Evolutionary conservation across 768 basidiomycete genomes (phyloP), one percentile per base, ranked within the genome.

Genomic region (Calocera cornea): DNA sequence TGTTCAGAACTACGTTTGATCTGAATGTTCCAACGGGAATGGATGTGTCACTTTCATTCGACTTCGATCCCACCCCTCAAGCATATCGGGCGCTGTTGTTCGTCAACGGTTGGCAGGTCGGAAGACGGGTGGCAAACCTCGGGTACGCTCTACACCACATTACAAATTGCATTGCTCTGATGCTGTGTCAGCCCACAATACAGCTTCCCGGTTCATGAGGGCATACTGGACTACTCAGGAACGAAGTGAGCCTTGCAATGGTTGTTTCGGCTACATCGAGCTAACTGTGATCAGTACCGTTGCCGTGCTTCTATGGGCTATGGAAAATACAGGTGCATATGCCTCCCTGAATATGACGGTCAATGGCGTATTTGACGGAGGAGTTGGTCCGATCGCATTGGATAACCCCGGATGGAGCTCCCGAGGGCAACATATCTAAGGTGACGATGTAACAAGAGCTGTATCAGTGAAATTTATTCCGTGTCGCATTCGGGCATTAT

Each of bases 51-150:
- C 77, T 92, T 71, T 87, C 87, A 16, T 89, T 92, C 73, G 83
- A 80, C 0, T 92, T 91, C 73, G 82, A 85, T 63, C 72, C 79
- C 5, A 80, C 80, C 2, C 68, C 68, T 22, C 85, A 88, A 71
- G 81, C 88, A 27, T 92, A 90, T 72, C 82, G 90, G 17, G 85
- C 86, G 1, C 79, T 84, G 49, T 71, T 92, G 44, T 92, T 89
- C 68, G 87, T 92, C 22, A 92, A 93, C 71, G 91, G 90, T 14
- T 93, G 91, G 91, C 87, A 88, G 84, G 89, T 89, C 84, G 91
- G 90, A 10, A 92, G 91, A 77, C 75, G 86, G 22, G 81, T 87
- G n/a, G 85, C 77, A 16, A 87, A 88, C 72, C 81, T 88, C 1
- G 87, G 87, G 88, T 84, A 69, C 68, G 81, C 34, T 11, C 12